Evolutionary conservation across 2,329 filamentous ascomycete species (phyloP).

Genomic region (Diaporthe nobilis): DNA sequence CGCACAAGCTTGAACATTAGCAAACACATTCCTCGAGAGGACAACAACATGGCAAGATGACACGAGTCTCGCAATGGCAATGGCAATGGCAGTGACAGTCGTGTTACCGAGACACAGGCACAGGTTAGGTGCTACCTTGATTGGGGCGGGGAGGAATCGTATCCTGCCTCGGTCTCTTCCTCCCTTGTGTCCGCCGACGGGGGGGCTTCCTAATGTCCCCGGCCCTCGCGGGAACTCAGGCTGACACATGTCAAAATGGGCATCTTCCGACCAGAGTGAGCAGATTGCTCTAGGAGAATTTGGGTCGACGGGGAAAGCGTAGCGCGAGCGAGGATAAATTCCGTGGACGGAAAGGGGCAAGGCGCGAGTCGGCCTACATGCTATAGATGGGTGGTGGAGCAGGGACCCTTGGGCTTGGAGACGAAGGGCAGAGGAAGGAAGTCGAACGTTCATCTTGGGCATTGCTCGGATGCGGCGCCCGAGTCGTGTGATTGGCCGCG

Average conservation of each 20-base stretch:
- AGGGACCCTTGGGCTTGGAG: not conserved
- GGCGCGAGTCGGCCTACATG: not conserved
- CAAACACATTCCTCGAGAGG: not conserved
- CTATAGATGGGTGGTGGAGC: not conserved
- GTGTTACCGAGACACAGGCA: not conserved
- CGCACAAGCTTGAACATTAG: not conserved
- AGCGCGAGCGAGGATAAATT: not conserved
- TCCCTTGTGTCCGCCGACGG: not conserved
- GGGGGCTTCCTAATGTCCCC: not conserved
- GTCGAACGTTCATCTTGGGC: slow-evolving; percentile 15
- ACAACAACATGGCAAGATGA: not conserved
- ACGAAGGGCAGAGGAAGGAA: not conserved
- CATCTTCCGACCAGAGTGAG: slow-evolving; percentile 9
- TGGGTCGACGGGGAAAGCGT: not conserved
- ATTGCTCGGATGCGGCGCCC: slow-evolving; percentile 1
- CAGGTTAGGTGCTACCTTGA: not conserved
- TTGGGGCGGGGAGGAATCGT: not conserved
- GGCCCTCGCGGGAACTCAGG: not conserved
- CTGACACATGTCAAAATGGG: slow-evolving; percentile 4
- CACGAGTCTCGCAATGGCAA: not conserved
- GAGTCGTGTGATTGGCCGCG: slow-evolving; percentile 25
- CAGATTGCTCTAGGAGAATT: slow-evolving; percentile 3
- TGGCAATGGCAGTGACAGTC: not conserved
- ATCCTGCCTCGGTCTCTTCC: slow-evolving; percentile 10
- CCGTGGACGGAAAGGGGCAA: slow-evolving; percentile 11